Percentiles rank a stretch among this genome's conserved stretches.
These are phyloP conservation scores for Podospora australis DNA, from an alignment of 495 filamentous ascomycete species.

Conservation along the genomic window DNA sequence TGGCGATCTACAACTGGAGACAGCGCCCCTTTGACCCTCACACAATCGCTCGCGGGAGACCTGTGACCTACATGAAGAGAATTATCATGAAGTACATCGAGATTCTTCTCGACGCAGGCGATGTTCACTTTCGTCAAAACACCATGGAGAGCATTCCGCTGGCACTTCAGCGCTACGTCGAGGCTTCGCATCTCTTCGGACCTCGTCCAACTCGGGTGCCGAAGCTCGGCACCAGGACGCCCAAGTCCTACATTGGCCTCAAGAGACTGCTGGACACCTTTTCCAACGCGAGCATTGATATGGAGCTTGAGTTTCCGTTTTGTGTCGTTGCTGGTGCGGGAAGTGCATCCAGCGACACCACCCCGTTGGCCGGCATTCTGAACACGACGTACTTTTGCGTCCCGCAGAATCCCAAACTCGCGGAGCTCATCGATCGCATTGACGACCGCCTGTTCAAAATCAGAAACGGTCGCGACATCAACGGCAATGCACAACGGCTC, in stretches of 20 bases:
- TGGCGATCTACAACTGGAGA: no score
- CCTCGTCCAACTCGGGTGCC: neutral
- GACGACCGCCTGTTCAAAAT: neutral
- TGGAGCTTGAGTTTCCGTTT: neutral
- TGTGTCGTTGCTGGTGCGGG: neutral
- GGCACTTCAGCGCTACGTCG: neutral
- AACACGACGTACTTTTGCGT: neutral
- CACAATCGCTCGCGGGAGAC: constrained; percentile 12
- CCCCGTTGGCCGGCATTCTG: neutral
- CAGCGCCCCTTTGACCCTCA: neutral
- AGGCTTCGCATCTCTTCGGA: neutral
- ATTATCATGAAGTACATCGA: constrained; percentile 33
- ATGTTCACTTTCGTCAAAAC: constrained; percentile 19
- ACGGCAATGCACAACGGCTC: neutral
- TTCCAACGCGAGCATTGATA: neutral
- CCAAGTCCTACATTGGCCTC: neutral
- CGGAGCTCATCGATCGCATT: neutral
- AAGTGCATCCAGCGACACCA: neutral
- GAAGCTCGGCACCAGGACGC: neutral
- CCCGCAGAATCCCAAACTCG: neutral
- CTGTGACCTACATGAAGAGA: constrained; percentile 31
- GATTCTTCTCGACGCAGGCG: constrained; percentile 30
- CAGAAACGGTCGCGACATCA: neutral
- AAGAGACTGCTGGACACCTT: neutral
- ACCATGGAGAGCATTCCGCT: neutral